phyloP scores from a whole-genome alignment of 495 filamentous ascomycete species.

The Chaetomium tenue region DNA sequence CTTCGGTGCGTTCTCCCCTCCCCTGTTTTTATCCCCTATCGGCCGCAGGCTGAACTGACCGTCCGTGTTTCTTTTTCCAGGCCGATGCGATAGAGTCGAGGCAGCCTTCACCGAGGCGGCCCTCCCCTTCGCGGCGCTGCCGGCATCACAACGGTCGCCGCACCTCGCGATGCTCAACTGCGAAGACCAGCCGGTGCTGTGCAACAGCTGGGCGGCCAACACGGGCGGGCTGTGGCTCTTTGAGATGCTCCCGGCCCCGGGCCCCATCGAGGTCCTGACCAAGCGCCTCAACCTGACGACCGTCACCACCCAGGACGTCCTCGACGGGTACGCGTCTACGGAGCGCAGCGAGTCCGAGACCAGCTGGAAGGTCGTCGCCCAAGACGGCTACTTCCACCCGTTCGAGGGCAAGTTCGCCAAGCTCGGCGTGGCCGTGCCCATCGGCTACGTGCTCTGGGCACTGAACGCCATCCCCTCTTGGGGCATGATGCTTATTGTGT shows the following conservation, averaged over 20 bases:
- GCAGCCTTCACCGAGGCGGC: slow-evolving; percentile 61
- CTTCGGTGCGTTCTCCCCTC: slow-evolving; percentile 51
- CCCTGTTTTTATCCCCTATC: too few species aligned
- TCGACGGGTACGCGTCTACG: slow-evolving; percentile 53
- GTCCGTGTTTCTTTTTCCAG: slow-evolving; percentile 26
- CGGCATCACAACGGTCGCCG: slow-evolving; percentile 54
- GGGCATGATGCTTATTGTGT: slow-evolving; percentile 75
- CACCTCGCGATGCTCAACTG: slow-evolving; percentile 75
- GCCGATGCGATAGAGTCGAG: slow-evolving; percentile 49
- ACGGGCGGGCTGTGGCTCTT: slow-evolving; percentile 72
- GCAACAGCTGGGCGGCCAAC: slow-evolving; percentile 74
- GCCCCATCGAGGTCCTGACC: slow-evolving; percentile 61
- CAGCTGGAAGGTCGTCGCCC: slow-evolving; percentile 38
- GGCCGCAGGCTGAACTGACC: not conserved
- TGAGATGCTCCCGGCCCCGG: slow-evolving; percentile 53
- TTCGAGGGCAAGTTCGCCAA: slow-evolving; percentile 70
- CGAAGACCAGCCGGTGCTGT: slow-evolving; percentile 74
- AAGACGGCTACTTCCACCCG: slow-evolving; percentile 78
- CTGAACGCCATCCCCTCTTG: slow-evolving; percentile 58
- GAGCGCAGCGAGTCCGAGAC: slow-evolving; percentile 44
- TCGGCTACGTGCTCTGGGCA: slow-evolving; percentile 74
- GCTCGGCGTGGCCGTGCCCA: slow-evolving; percentile 59
- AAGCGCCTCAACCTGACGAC: slow-evolving; percentile 64
- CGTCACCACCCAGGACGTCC: slow-evolving; percentile 60
- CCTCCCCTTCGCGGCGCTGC: slow-evolving; percentile 61